A percentile compares a stretch with the other conserved stretches of the same genome.
Evolutionary conservation across 306 rosid species (phyloP).

Genomic region (Vachellia pachyceras): DNA sequence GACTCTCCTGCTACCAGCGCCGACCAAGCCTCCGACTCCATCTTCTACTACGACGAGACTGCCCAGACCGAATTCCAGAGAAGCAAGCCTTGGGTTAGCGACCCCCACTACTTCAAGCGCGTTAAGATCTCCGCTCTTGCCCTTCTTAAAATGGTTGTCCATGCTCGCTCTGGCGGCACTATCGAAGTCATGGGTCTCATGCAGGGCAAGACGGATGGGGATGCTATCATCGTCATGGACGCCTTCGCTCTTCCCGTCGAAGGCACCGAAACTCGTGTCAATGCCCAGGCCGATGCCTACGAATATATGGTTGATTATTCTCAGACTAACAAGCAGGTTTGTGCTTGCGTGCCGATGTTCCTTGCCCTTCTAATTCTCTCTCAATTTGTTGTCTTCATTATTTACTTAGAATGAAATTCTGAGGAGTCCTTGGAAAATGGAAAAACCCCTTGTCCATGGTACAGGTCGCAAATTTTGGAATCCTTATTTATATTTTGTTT

Average conservation of each 20-base stretch:
- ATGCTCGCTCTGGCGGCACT: constrained; percentile 98
- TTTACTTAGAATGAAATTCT: not conserved
- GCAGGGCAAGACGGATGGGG: constrained; percentile 97
- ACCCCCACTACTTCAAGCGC: constrained; percentile 97
- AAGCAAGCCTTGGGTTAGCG: constrained; percentile 88
- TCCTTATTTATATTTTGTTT: constrained; percentile 1
- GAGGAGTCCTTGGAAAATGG: not conserved
- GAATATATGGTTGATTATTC: constrained; percentile 98
- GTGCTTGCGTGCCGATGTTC: not conserved
- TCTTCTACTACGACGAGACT: constrained; percentile 87
- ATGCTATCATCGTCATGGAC: constrained; percentile 93
- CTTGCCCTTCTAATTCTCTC: not conserved
- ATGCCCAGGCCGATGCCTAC: constrained; percentile 98
- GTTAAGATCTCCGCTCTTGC: constrained; percentile 99
- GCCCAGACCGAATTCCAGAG: constrained; percentile 80
- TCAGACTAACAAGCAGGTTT: constrained; percentile 95
- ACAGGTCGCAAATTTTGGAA: not conserved
- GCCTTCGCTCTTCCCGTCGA: constrained; percentile 98
- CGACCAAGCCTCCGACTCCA: constrained; percentile 73
- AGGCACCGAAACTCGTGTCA: constrained; percentile 98
- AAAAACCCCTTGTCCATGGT: constrained; percentile 37
- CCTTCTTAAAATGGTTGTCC: constrained; percentile 98
- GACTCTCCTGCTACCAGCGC: constrained; percentile 61
- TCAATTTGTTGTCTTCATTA: not conserved
- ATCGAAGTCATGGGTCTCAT: constrained; percentile 99